A percentile compares a stretch with the other conserved stretches of the same genome.
Conservation (phyloP, 441 rosid species). For the Francoa sonchifolia region DNA sequence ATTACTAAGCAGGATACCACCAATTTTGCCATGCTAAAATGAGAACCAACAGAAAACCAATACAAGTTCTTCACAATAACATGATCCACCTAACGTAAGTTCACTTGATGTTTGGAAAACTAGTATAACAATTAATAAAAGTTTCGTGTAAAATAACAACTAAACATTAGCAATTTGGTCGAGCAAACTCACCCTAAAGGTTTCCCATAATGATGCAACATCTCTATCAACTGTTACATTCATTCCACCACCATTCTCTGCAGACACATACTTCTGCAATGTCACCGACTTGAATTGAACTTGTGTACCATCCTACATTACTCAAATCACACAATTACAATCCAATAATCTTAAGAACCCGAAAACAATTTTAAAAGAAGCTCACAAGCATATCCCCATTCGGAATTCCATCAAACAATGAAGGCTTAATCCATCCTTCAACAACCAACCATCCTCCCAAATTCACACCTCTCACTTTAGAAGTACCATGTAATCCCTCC, state of each 20-base stretch:
- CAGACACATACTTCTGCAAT: slow-evolving; percentile 44
- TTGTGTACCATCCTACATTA: slow-evolving; percentile 58
- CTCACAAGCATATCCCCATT: slow-evolving; percentile 70
- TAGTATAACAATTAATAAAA: background rate
- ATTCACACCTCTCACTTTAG: slow-evolving; percentile 67
- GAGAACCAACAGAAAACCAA: too few species aligned
- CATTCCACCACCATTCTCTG: slow-evolving; percentile 58
- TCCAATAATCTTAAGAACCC: background rate
- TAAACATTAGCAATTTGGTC: slow-evolving; percentile 5
- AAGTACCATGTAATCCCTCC: slow-evolving; percentile 39
- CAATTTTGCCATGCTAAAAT: too few species aligned
- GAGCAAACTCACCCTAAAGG: slow-evolving; percentile 41
- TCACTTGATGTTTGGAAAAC: too few species aligned
- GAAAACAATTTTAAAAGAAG: slow-evolving; percentile 8
- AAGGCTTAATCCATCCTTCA: slow-evolving; percentile 82
- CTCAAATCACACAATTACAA: slow-evolving; percentile 7
- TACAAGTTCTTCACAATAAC: too few species aligned
- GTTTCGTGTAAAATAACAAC: background rate
- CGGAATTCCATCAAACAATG: slow-evolving; percentile 55
- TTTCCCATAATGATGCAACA: slow-evolving; percentile 58
- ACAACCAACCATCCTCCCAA: slow-evolving; percentile 78
- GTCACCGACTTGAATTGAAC: slow-evolving; percentile 49
- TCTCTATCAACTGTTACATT: slow-evolving; percentile 43
- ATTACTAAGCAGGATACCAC: too few species aligned
- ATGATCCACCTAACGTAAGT: too few species aligned